Conservation (phyloP, 345 rosid genomes). For the Xanthoceras sorbifolium region DNA sequence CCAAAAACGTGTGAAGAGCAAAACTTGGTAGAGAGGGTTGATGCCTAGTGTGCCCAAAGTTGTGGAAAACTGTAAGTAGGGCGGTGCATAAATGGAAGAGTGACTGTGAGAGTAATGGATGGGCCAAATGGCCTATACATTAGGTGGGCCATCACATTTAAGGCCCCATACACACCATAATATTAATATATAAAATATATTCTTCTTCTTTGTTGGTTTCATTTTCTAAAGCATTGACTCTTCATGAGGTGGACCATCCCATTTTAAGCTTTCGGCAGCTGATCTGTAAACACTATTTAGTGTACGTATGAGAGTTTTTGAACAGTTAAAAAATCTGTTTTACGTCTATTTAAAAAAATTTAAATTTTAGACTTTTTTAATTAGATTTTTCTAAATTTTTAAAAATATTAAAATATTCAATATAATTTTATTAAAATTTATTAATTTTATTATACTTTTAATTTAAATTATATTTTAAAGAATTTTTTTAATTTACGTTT, state of each 20-base stretch:
- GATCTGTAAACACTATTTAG: not conserved
- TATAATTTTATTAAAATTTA: no score
- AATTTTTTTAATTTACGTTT: no score
- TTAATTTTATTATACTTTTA: no score
- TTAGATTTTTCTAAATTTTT: no score
- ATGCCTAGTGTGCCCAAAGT: not conserved
- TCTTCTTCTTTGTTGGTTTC: not conserved
- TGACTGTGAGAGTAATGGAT: no score
- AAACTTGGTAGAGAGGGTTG: not conserved
- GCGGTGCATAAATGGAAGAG: slow-evolving; percentile 11
- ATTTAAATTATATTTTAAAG: no score
- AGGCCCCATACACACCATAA: not conserved
- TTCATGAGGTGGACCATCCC: slow-evolving; percentile 12
- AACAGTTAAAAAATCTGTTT: no score
- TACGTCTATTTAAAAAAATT: no score
- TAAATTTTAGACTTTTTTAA: no score
- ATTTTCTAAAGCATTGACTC: not conserved
- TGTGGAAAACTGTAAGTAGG: slow-evolving; percentile 8
- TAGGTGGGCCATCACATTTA: not conserved
- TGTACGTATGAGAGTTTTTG: no score
- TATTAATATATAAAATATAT: no score
- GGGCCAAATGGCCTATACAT: not conserved
- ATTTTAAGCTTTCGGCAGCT: slow-evolving; percentile 13
- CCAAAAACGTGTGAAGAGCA: not conserved
- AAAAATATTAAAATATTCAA: no score